These are phyloP conservation scores for Combretum micranthum DNA, from an alignment of 345 rosid genomes.

Conservation along the genomic window DNA sequence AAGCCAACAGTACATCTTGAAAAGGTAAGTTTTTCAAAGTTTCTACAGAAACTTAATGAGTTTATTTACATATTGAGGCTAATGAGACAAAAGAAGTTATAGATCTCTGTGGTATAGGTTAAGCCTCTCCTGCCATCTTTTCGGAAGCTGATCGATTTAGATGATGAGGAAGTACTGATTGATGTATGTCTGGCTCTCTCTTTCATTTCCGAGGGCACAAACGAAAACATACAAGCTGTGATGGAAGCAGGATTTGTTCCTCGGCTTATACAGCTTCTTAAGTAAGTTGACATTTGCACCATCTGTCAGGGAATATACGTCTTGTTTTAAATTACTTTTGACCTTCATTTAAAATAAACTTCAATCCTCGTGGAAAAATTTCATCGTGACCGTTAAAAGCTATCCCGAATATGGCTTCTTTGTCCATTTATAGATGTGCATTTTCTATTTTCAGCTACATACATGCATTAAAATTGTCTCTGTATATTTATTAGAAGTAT, in stretches of 20 bases:
- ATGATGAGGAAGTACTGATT: conserved; percentile 28
- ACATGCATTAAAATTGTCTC: no score
- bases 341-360: background rate
- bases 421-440: no score
- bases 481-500: no score
- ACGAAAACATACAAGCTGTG: conserved; percentile 31
- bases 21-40: conserved; percentile 33
- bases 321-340: background rate
- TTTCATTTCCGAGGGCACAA: conserved; percentile 31
- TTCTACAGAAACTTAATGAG: conserved; percentile 1
- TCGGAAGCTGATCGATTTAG: conserved; percentile 16
- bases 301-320: no score
- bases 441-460: no score
- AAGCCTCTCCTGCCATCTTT: conserved; percentile 24
- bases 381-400: no score
- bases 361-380: no score
- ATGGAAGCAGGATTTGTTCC: conserved; percentile 30
- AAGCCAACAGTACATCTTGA: conserved; percentile 47
- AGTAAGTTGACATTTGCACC: conserved; percentile 14
- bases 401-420: no score
- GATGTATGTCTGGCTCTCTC: conserved; percentile 39
- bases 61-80: no score
- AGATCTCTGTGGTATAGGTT: conserved; percentile 17
- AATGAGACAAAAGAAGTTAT: background rate
- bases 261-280: conserved; percentile 27